Percentiles rank a stretch among this genome's conserved stretches.
Conservation (phyloP, 2,329 filamentous ascomycete species). For the Aureobasidium sp. region DNA sequence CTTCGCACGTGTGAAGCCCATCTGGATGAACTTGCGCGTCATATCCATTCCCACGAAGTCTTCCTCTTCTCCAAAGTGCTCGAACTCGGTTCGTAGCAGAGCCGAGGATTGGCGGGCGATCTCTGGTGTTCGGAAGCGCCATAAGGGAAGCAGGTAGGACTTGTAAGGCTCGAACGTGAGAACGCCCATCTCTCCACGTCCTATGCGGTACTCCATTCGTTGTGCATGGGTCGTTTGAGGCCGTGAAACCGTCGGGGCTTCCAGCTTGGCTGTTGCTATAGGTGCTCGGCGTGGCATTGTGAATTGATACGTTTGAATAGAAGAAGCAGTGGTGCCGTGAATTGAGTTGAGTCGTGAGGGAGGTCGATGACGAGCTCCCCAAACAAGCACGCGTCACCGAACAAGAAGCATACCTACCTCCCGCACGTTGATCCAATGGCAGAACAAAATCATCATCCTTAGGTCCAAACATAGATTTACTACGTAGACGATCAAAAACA, state of each 20-base stretch:
- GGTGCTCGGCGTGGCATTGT: conserved; percentile 9
- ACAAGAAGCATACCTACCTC: neutral
- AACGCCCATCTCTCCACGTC: conserved; percentile 52
- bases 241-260: neutral
- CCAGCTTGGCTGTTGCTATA: neutral
- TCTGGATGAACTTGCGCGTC: conserved; percentile 55
- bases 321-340: neutral
- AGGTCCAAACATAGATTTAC: too few species aligned
- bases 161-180: conserved; percentile 58
- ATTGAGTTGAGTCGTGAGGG: too few species aligned
- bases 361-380: neutral
- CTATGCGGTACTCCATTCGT: conserved; percentile 48
- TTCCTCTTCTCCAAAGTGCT: conserved; percentile 39
- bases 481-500: neutral
- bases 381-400: neutral
- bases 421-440: neutral
- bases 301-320: neutral
- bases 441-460: neutral
- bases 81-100: conserved; percentile 43
- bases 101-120: conserved; percentile 44
- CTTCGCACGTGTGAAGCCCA: conserved; percentile 55
- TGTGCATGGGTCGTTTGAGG: conserved; percentile 23
- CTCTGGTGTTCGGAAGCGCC: conserved; percentile 48
- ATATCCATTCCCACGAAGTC: conserved; percentile 60
- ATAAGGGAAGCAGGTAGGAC: conserved; percentile 48